Percentiles rank a stretch among this genome's conserved stretches.
phyloP scores from a whole-genome alignment of 768 basidiomycete species.

The Trametes gibbosa region DNA sequence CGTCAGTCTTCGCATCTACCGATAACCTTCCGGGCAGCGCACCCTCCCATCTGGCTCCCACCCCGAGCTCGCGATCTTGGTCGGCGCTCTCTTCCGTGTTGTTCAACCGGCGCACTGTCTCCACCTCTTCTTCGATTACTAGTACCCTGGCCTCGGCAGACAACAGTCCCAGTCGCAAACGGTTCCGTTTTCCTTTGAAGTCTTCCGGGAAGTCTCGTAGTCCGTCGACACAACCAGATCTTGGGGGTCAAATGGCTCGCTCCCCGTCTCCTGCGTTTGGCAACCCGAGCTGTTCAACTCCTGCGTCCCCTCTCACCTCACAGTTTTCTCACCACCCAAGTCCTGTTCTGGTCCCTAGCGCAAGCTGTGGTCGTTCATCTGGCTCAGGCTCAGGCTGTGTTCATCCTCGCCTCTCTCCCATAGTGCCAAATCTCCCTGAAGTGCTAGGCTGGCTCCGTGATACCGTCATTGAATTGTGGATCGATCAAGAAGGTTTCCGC shows the following conservation, averaged over 20 bases:
- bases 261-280: neutral
- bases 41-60: neutral
- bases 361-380: neutral
- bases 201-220: neutral
- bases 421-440: conserved; percentile 29
- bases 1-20: neutral
- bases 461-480: conserved; percentile 57
- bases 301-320: neutral
- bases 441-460: conserved; percentile 53
- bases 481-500: conserved; percentile 86
- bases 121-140: conserved; percentile 11
- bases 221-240: neutral
- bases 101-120: neutral
- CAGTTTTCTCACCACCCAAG: neutral
- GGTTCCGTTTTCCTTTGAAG: conserved; percentile 6
- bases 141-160: conserved; percentile 2
- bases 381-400: neutral
- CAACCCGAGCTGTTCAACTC: neutral
- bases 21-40: neutral
- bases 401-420: neutral
- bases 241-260: neutral
- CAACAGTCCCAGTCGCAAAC: neutral
- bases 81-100: conserved; percentile 4
- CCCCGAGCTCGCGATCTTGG: neutral
- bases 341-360: neutral